A percentile compares a stretch with the other conserved stretches of the same genome.
These are phyloP conservation scores for Roridomyces roridus DNA, from an alignment of 768 basidiomycete genomes.

Conservation along the genomic window DNA sequence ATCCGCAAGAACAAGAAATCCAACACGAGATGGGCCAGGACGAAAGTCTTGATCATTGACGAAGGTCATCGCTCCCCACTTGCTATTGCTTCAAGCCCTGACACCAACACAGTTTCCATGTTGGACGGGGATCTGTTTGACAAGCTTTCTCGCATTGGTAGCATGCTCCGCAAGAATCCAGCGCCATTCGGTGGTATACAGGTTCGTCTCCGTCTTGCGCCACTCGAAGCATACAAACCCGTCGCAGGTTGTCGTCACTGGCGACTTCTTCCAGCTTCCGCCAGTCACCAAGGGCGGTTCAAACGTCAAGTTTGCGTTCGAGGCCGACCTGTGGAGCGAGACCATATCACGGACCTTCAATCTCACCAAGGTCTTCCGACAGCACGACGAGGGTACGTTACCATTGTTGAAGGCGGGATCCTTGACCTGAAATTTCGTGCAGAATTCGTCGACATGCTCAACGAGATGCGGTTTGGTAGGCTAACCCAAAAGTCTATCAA, in stretches of 20 bases:
- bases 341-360: slow-evolving; percentile 86
- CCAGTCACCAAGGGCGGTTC: slow-evolving; percentile 76
- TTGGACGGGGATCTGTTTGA: slow-evolving; percentile 93
- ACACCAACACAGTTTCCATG: slow-evolving; percentile 84
- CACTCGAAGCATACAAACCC: not conserved
- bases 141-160: slow-evolving; percentile 80
- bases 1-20: slow-evolving; percentile 88
- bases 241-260: slow-evolving; percentile 83
- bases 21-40: slow-evolving; percentile 77
- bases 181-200: slow-evolving; percentile 95
- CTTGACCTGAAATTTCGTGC: slow-evolving; percentile 8
- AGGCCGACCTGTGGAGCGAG: slow-evolving; percentile 79
- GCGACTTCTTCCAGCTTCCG: slow-evolving; percentile 98
- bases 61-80: slow-evolving; percentile 61
- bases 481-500: slow-evolving; percentile 68
- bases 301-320: slow-evolving; percentile 87
- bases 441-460: slow-evolving; percentile 97
- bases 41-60: slow-evolving; percentile 84
- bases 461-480: slow-evolving; percentile 95
- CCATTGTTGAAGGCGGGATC: too few species aligned
- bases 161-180: slow-evolving; percentile 61
- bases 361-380: slow-evolving; percentile 93
- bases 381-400: slow-evolving; percentile 82
- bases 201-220: slow-evolving; percentile 41
- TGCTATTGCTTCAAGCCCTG: too few species aligned